Evolutionary conservation across 2,329 filamentous ascomycete species (phyloP).

Genomic region (Fusarium sp.): DNA sequence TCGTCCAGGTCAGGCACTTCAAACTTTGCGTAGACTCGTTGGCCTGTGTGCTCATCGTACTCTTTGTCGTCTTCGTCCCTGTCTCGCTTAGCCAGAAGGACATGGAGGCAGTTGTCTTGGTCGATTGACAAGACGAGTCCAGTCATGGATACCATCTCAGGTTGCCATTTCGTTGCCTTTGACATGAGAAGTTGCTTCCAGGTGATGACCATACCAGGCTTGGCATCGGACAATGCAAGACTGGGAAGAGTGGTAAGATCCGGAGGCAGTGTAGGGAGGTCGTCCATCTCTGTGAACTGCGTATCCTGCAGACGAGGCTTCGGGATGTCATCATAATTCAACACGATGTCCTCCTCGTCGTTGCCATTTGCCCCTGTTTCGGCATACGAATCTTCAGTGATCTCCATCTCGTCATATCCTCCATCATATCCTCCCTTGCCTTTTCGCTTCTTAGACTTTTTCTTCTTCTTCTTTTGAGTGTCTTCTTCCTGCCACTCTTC

Average conservation of each 20-base stretch:
- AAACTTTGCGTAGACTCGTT: conserved; percentile 80
- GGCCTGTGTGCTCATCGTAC: conserved; percentile 74
- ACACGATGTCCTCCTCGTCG: conserved; percentile 46
- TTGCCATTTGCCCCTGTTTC: conserved; percentile 23
- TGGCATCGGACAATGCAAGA: conserved; percentile 61
- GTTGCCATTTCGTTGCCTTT: conserved; percentile 72
- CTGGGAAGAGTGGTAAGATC: conserved; percentile 65
- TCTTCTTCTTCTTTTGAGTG: conserved; percentile 49
- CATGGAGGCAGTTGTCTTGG: conserved; percentile 63
- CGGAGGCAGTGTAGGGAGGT: conserved; percentile 71
- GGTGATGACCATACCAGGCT: conserved; percentile 71
- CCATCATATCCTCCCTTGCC: conserved; percentile 30
- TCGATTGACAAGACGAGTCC: conserved; percentile 70
- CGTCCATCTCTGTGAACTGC: conserved; percentile 63
- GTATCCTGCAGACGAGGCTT: conserved; percentile 52
- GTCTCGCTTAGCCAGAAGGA: conserved; percentile 78
- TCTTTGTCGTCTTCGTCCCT: conserved; percentile 66
- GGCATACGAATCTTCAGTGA: background rate
- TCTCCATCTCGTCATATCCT: conserved; percentile 21
- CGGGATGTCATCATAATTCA: conserved; percentile 55
- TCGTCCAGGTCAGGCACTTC: conserved; percentile 74
- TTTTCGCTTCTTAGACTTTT: conserved; percentile 55
- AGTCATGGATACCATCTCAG: conserved; percentile 71
- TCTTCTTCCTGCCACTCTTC: conserved; percentile 52
- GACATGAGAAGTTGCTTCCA: conserved; percentile 75